Evolutionary conservation across 768 basidiomycete species (phyloP).

Genomic region (Boletus sensibilis): DNA sequence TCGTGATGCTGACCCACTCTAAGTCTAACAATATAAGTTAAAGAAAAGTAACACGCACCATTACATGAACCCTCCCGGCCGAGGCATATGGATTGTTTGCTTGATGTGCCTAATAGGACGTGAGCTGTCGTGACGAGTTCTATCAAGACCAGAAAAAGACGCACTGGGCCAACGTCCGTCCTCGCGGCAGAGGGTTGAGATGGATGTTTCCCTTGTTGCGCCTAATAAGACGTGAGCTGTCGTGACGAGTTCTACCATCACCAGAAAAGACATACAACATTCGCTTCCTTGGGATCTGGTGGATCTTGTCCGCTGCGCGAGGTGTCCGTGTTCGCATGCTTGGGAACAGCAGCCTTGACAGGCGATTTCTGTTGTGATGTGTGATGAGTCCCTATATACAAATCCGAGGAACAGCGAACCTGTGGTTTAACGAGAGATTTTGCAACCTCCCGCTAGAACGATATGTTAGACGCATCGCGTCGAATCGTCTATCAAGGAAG

Average conservation of each 20-base stretch:
- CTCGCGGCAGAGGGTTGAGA: too few relatives aligned
- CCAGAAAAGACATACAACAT: background rate
- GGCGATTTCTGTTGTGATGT: background rate
- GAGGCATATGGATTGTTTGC: too few relatives aligned
- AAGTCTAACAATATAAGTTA: too few relatives aligned
- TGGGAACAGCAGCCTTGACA: background rate
- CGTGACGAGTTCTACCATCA: too few relatives aligned
- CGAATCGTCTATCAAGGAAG: background rate
- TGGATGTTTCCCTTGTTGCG: background rate
- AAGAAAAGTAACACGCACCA: too few relatives aligned
- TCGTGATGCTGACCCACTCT: too few relatives aligned
- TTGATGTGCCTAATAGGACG: too few relatives aligned
- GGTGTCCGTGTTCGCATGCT: fast-evolving
- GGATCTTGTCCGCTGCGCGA: background rate
- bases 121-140: too few relatives aligned
- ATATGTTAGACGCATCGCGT: background rate
- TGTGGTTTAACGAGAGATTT: too few relatives aligned
- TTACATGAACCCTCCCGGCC: too few relatives aligned
- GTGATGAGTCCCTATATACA: background rate
- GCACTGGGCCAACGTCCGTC: too few relatives aligned
- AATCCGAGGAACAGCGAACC: background rate
- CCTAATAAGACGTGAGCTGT: background rate
- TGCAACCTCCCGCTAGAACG: background rate
- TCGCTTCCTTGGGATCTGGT: fast-evolving
- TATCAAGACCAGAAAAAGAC: too few relatives aligned